Conservation (phyloP, 2,329 filamentous ascomycete species). For the Beauveria australis region DNA sequence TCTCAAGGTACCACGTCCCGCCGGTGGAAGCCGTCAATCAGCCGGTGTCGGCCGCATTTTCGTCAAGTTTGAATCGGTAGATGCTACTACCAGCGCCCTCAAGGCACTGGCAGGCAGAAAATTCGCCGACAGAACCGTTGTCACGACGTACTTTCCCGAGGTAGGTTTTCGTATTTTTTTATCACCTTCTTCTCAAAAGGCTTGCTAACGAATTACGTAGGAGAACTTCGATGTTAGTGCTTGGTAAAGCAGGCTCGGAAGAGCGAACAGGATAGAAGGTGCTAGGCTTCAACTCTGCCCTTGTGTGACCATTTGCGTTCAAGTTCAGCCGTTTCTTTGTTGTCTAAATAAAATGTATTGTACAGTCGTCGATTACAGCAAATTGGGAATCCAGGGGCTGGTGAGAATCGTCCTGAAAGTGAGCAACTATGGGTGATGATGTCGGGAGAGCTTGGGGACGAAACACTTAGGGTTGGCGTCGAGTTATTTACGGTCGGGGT, state of each 20-base stretch:
- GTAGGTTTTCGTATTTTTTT: slow-evolving; percentile 34
- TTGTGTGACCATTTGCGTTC: not conserved
- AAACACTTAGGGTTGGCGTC: not conserved
- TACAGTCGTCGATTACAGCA: not conserved
- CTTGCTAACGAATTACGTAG: slow-evolving; percentile 36
- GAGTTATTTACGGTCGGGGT: not conserved
- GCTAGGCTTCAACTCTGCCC: not conserved
- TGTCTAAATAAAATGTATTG: slow-evolving; percentile 9
- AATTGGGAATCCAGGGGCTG: slow-evolving; percentile 3
- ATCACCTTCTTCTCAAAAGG: not conserved
- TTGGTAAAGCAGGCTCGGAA: slow-evolving; percentile 51
- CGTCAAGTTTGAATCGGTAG: slow-evolving; percentile 78
- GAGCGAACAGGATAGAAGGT: not conserved
- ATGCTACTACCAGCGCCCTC: slow-evolving; percentile 75
- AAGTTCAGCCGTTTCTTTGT: not conserved
- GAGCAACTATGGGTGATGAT: not conserved
- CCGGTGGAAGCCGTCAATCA: slow-evolving; percentile 72
- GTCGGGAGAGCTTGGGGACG: not conserved
- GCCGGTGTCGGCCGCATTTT: slow-evolving; percentile 96
- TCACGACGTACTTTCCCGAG: slow-evolving; percentile 94
- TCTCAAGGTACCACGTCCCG: slow-evolving; percentile 88
- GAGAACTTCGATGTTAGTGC: slow-evolving; percentile 92
- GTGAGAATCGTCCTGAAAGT: not conserved
- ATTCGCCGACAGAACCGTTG: slow-evolving; percentile 92
- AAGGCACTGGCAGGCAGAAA: slow-evolving; percentile 88